These are phyloP conservation scores for Colletotrichum camelliae DNA, from an alignment of 2,329 filamentous ascomycete genomes.

Conservation along the genomic window DNA sequence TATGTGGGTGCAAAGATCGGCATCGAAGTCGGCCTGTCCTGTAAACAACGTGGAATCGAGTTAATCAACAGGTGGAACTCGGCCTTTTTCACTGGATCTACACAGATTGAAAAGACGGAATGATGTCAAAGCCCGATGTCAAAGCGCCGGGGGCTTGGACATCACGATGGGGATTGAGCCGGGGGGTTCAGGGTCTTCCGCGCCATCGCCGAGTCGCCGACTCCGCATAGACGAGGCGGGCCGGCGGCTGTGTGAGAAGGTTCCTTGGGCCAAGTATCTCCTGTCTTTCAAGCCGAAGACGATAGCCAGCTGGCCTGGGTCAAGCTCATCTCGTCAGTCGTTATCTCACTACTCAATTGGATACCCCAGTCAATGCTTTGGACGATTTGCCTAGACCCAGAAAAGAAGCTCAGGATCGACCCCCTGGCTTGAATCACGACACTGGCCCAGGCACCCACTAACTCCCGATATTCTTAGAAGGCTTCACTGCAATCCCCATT, in stretches of 20 bases:
- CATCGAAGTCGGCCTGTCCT: neutral
- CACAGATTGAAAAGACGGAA: neutral
- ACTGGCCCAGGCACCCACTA: neutral
- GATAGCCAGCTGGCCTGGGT: neutral
- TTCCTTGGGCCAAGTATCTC: neutral
- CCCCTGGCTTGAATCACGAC: neutral
- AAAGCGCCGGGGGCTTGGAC: slow-evolving; percentile 3
- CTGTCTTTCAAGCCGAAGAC: neutral
- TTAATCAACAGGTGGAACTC: neutral
- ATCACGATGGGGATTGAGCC: neutral
- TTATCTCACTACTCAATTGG: neutral
- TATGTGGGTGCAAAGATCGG: neutral
- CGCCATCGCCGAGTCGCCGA: neutral
- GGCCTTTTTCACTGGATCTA: neutral
- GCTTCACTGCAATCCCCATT: neutral
- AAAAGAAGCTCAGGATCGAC: neutral
- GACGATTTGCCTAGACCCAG: neutral
- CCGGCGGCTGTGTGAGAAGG: neutral
- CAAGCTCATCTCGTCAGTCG: neutral
- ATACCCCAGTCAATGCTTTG: neutral
- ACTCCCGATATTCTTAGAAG: neutral
- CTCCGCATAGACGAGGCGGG: neutral
- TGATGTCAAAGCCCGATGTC: neutral
- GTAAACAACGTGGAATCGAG: neutral
- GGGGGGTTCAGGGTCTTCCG: neutral